These are phyloP conservation scores for Centella asiatica DNA, from an alignment of 129 eudicot genomes.

Conservation along the genomic window DNA sequence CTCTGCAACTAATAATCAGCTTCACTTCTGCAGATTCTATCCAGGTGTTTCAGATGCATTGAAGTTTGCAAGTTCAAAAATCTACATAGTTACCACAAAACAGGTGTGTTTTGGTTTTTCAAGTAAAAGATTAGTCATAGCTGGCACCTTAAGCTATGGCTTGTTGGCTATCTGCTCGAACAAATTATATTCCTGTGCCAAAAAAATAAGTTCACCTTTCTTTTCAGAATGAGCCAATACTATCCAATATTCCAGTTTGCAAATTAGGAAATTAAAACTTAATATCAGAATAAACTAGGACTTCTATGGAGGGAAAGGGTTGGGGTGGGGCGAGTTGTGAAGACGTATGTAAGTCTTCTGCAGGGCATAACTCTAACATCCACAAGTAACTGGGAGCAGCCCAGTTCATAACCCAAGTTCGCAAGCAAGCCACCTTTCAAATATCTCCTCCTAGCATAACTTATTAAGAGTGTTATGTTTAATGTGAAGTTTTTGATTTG, in stretches of 20 bases:
- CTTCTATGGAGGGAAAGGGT: too few relatives aligned
- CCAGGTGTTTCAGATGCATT: constrained; percentile 97
- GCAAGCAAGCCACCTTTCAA: too few relatives aligned
- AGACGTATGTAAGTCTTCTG: too few relatives aligned
- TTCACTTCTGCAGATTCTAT: constrained; percentile 56
- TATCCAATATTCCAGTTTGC: too few relatives aligned
- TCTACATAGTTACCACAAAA: constrained; percentile 90
- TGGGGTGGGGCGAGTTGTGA: too few relatives aligned
- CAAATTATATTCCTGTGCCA: constrained; percentile 1
- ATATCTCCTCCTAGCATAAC: not conserved
- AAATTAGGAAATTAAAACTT: too few relatives aligned
- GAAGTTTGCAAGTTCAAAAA: constrained; percentile 79
- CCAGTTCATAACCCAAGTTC: not conserved
- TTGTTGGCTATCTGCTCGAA: not conserved
- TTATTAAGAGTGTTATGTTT: not conserved
- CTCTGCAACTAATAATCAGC: not conserved
- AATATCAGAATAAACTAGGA: too few relatives aligned
- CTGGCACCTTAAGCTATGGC: not conserved
- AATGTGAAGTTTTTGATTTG: not conserved
- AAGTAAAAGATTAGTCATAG: not conserved
- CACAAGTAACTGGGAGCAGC: not conserved
- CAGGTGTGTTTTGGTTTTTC: constrained; percentile 49
- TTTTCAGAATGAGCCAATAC: not conserved
- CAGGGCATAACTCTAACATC: too few relatives aligned
- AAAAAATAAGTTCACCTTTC: not conserved